Base-by-base conservation (phyloP, 2,329 filamentous ascomycete species). In the Mariannaea sp. region DNA sequence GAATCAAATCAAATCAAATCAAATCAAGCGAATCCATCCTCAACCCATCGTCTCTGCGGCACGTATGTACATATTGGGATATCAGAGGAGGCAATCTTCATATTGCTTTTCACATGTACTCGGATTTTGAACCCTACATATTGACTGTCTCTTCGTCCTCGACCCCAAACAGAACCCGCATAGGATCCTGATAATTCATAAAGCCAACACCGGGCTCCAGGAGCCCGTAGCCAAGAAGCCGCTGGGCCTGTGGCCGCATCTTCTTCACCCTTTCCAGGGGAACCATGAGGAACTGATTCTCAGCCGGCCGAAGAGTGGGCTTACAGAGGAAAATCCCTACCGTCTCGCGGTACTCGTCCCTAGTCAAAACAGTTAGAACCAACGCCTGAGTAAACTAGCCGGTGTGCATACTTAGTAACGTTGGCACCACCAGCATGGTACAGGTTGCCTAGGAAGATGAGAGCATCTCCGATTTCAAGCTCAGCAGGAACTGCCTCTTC, bases 371-470 rank as follows among this genome's bases (percentile, higher is more conserved):
- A 41, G 38, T 19, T 26, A n/a, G 10, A 32, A 16, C 39, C 7
- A n/a, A 24, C 9, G 30, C 13, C 10, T 3, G 19, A 41, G 6
- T 10, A 8, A n/a, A 33, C 9, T 3, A 24, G n/a, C n/a, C n/a
- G n/a, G n/a, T n/a, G n/a, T n/a, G n/a, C n/a, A 6, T 61, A 59
- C 57, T 58, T 65, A 32, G 60, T 71, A 10, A 53, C 52, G 49
- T 75, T 76, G 3, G 66, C 65, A 2, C 73, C 73, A 7, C 72
- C 73, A 1, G 70, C 73, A 46, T 76, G 73, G 51, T 75, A 75
- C 13, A 69, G 55, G 22, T 70, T 71, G 2, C 71, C 73, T 1
- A 74, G 51, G 33, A 75, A 72, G 14, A 75, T 68, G 32, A 70
- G 60, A 9, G 71, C 70, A 39, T 74, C 72, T 3, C 73, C 72